Conservation (phyloP, 1,284 basidiomycete species). For the Rhodotorula sp. region DNA sequence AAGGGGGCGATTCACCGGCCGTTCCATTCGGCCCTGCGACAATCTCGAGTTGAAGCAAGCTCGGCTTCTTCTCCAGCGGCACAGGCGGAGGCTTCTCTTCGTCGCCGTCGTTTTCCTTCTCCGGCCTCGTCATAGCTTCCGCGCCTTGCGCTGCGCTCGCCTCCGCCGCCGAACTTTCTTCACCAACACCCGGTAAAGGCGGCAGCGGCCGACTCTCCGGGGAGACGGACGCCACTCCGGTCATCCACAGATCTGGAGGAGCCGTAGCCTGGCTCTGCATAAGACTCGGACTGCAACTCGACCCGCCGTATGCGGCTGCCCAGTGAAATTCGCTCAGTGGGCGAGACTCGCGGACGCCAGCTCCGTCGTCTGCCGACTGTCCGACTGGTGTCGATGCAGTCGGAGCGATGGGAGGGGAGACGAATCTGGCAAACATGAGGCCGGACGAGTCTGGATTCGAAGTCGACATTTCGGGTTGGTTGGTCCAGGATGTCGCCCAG, state of each 20-base stretch:
- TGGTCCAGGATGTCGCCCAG: no score
- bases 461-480: no score
- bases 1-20: neutral
- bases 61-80: neutral
- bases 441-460: no score
- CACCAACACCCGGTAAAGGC: neutral
- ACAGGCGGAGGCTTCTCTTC: neutral
- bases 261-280: neutral
- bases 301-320: constrained; percentile 11
- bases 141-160: no score
- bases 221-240: neutral
- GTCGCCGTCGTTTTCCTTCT: neutral
- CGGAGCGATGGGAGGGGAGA: neutral
- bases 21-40: neutral
- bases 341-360: neutral
- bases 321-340: constrained; percentile 31
- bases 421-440: no score
- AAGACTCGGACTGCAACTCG: neutral
- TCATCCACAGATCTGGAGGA: neutral
- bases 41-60: neutral
- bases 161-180: neutral
- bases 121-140: no score
- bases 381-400: neutral
- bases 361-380: neutral
- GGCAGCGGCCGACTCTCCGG: neutral